Conservation (phyloP, 371 early-diverging fungal genomes). For the Mortierella sp. region DNA sequence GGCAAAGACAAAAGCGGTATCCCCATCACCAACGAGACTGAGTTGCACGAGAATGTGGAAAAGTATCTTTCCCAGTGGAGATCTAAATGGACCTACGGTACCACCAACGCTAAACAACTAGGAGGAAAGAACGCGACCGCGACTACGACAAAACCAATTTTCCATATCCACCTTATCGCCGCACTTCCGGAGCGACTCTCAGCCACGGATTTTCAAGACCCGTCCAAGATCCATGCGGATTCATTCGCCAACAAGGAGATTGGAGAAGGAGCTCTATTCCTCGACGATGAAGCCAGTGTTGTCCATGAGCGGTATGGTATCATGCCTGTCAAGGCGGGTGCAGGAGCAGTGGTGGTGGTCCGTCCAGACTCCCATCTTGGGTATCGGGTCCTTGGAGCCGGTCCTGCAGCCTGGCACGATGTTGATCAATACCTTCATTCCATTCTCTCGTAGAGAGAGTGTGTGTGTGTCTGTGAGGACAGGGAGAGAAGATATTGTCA, state of each 20-base stretch:
- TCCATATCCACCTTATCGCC: slow-evolving; percentile 41
- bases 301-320: slow-evolving; percentile 48
- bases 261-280: slow-evolving; percentile 39
- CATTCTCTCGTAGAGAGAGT: slow-evolving; percentile 11
- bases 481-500: not conserved
- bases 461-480: no score
- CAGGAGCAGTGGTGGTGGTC: slow-evolving; percentile 43
- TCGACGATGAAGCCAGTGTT: slow-evolving; percentile 17
- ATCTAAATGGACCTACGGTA: slow-evolving; percentile 29
- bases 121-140: not conserved
- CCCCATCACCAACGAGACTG: slow-evolving; percentile 20
- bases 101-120: not conserved
- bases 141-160: slow-evolving; percentile 13
- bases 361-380: slow-evolving; percentile 54
- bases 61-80: slow-evolving; percentile 27
- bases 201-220: slow-evolving; percentile 23
- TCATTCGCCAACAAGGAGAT: slow-evolving; percentile 13
- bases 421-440: slow-evolving; percentile 36
- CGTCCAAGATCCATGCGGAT: slow-evolving; percentile 34
- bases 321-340: slow-evolving; percentile 26
- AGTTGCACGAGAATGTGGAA: slow-evolving; percentile 27
- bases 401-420: slow-evolving; percentile 41
- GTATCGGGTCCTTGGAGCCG: slow-evolving; percentile 39
- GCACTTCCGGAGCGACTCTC: slow-evolving; percentile 30
- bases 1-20: slow-evolving; percentile 2